phyloP scores from a whole-genome alignment of 805 yeast genomes.

The Ogataea siamensis region DNA sequence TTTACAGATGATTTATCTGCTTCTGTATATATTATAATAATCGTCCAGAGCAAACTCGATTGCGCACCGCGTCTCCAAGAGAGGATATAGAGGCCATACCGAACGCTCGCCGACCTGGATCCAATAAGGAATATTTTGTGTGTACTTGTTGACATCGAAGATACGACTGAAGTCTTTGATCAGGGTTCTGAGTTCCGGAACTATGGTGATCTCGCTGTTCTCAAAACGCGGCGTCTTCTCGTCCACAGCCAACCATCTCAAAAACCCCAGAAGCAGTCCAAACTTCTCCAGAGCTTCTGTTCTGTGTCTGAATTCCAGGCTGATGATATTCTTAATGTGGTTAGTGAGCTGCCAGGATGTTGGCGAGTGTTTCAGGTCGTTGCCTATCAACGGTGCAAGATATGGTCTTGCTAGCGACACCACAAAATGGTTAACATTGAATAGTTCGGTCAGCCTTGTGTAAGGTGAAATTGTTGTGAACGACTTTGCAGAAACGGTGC shows the following conservation, averaged over 20 bases:
- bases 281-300: conserved; percentile 74
- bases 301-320: conserved; percentile 82
- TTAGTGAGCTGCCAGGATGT: conserved; percentile 35
- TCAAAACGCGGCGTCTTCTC: conserved; percentile 80
- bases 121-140: conserved; percentile 84
- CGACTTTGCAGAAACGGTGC: conserved; percentile 22
- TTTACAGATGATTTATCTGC: conserved; percentile 36
- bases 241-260: conserved; percentile 79
- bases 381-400: conserved; percentile 81
- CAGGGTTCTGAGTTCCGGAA: conserved; percentile 76
- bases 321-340: conserved; percentile 48
- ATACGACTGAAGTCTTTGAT: conserved; percentile 71
- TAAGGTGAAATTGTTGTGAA: conserved; percentile 58
- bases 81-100: conserved; percentile 87
- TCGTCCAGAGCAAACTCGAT: conserved; percentile 88
- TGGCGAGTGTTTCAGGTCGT: conserved; percentile 71
- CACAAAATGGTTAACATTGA: conserved; percentile 91
- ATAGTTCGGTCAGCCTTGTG: conserved; percentile 83
- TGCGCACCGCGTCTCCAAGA: conserved; percentile 83
- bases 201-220: conserved; percentile 79
- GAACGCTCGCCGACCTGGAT: conserved; percentile 85
- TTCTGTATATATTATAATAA: conserved; percentile 44
- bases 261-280: conserved; percentile 66
- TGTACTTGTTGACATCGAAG: conserved; percentile 68
- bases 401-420: conserved; percentile 93